Base-by-base conservation (phyloP, 805 yeast genomes). In the Pichia gijzeniarum region DNA sequence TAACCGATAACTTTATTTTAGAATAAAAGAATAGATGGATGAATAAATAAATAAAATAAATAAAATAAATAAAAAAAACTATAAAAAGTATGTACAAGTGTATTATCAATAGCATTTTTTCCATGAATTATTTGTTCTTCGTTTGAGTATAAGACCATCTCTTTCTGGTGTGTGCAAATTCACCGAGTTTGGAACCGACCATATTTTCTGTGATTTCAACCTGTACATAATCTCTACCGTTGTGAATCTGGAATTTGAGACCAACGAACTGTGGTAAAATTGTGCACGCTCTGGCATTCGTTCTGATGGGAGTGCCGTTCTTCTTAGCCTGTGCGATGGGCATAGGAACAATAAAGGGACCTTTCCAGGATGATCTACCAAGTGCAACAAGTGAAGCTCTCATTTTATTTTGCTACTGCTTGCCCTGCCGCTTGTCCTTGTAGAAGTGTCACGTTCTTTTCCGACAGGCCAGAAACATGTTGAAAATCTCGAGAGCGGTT, bases 221-320 rank as follows among this genome's bases (percentile, higher is more conserved):
- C 42, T 88, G 87, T 34, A 89, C 95, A 61, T 90, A 93, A 55
- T 88, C 95, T 61, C 84, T 86, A 25, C 99, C 99, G 66, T 93
- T 93, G 68, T 93, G 99, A 31, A 93, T 86, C 65, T 93, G 95
- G 65, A 93, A 93, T 56, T 81, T 84, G 46, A 93, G 71, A 4
- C 99, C 99, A 30, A 93, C 96, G 67, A 93, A 91, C 62, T 88
- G 95, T 18, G 99, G 99, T 41, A 93, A 70, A 44, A 93, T 86
- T 17, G 98, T 93, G 61, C 98, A 93, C 31, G 91, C 71, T 63
- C 99, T 78, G 36, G 97, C 96, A 57, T 89, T 87, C n/a, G 99
- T 93, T 68, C 96, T 76, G 50, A 93, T 86, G 3, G 98, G 95
- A 2, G 86, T 76, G 17, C 85, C 85, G 44, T 81, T 81, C 52